Conservation (phyloP, 768 basidiomycete genomes). For the Butyriboletus loyo region DNA sequence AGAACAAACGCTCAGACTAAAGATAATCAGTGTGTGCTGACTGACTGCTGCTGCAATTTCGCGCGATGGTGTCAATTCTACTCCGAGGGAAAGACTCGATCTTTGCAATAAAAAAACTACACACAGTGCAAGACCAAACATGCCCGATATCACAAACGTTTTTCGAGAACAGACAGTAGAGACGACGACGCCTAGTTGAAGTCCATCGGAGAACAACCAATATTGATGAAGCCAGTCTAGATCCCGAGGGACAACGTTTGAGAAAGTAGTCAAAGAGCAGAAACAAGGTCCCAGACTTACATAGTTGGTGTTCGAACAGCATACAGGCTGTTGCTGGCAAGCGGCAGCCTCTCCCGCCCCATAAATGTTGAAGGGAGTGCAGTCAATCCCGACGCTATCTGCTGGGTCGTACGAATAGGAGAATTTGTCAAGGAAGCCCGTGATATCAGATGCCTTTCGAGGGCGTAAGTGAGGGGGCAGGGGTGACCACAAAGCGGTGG, state of each 20-base stretch:
- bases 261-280: not conserved
- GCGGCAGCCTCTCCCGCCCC: constrained; percentile 19
- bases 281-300: constrained; percentile 11
- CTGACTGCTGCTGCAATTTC: not conserved
- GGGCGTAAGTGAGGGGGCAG: not conserved
- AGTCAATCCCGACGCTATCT: constrained; percentile 24
- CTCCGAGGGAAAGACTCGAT: not conserved
- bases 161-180: constrained; percentile 4
- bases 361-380: constrained; percentile 17
- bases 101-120: constrained; percentile 1
- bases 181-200: constrained; percentile 15
- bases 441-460: constrained; percentile 13
- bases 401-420: constrained; percentile 11
- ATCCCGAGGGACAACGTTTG: not conserved
- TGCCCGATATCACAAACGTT: not conserved
- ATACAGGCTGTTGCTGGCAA: constrained; percentile 27
- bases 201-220: constrained; percentile 26
- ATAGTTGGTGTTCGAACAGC: constrained; percentile 17
- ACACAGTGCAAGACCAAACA: not conserved
- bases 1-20: not conserved
- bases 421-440: constrained; percentile 1
- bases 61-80: not conserved
- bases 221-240: constrained; percentile 17
- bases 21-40: too few species aligned
- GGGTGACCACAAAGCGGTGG: not conserved